Percentiles rank a stretch among this genome's conserved stretches.
Conservation (phyloP, 2,329 filamentous ascomycete genomes). For the Beauveria bassiana region DNA sequence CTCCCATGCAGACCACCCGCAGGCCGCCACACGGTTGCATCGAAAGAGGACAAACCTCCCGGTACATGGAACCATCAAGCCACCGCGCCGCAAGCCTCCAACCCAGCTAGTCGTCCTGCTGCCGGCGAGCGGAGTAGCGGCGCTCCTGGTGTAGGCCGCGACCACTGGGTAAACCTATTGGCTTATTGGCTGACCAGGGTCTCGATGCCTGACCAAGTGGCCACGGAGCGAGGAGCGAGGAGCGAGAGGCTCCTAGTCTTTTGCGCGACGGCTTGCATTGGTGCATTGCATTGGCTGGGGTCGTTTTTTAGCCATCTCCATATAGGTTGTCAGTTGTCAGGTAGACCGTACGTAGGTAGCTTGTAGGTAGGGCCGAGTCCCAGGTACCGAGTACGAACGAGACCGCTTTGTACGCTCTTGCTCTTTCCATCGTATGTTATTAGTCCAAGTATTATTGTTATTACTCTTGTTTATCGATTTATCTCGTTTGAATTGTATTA, state of each 20-base stretch:
- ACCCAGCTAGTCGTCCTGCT: background rate
- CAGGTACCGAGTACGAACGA: background rate
- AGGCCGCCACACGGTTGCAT: constrained; percentile 3
- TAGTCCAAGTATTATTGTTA: background rate
- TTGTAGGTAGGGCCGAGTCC: no score
- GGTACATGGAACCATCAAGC: constrained; percentile 8
- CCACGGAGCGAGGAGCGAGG: no score
- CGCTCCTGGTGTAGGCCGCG: background rate
- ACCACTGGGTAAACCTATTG: constrained; percentile 5
- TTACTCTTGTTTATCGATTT: background rate
- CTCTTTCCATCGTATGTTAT: background rate
- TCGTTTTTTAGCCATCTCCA: background rate
- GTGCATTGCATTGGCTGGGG: constrained; percentile 7
- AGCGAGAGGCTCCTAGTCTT: background rate
- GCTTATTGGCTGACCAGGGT: constrained; percentile 5
- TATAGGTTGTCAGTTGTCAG: background rate
- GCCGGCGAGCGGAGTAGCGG: constrained; percentile 1
- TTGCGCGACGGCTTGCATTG: constrained; percentile 7
- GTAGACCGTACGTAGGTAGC: no score
- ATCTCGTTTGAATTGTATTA: background rate
- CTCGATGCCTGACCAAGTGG: background rate
- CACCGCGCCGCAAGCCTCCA: background rate
- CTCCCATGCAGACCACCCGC: background rate
- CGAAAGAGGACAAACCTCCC: background rate
- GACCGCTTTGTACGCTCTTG: background rate